Evolutionary conservation across 1,284 basidiomycete species (phyloP), one percentile per base, ranked within the genome.

Genomic region (Boletus semigastroideus): DNA sequence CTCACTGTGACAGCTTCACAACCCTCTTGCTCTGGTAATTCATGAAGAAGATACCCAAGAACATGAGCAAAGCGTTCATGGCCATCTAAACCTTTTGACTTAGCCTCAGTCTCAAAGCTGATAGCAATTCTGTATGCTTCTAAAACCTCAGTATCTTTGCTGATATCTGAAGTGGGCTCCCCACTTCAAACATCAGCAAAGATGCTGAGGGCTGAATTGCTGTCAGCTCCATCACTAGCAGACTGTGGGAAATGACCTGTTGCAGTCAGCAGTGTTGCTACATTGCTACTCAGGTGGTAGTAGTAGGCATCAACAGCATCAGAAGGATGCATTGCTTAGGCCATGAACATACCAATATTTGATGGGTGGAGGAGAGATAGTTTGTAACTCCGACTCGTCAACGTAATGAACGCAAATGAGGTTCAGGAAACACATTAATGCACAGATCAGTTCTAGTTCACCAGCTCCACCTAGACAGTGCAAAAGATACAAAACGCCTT

Each of bases 401-500:
- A 19, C 33, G 14, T 42, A 42, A 36, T 47, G 46, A 45, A n/a
- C n/a, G 25, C 7, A 25, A 33, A 82, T 82, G 81, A 70, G 74
- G 57, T 80, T 83, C 64, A 79, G 78, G 17, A 83, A 82, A 60
- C 80, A 69, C 76, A 52, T 82, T 82, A 13, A 73, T 71, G 52
- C 81, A 83, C 65, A 75, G 74, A 63, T 80, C 66, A 46, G 8
- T 16, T 11, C 27, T 10, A 17, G 19, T 16, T 13, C 11, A 8
- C 25, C 10, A 16, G n/a, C n/a, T n/a, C n/a, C n/a, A n/a, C n/a
- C 49, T 38, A 70, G 71, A 69, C 38, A 67, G 54, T 40, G 54
- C 66, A 28, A 65, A 70, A 43, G 69, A 72, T 62, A 77, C 83
- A 42, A 93, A 94, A 62, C 82, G 85, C 47, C 76, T 87, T 28